These are phyloP conservation scores for Cercis canadensis DNA, from an alignment of 306 rosid genomes.

Conservation along the genomic window DNA sequence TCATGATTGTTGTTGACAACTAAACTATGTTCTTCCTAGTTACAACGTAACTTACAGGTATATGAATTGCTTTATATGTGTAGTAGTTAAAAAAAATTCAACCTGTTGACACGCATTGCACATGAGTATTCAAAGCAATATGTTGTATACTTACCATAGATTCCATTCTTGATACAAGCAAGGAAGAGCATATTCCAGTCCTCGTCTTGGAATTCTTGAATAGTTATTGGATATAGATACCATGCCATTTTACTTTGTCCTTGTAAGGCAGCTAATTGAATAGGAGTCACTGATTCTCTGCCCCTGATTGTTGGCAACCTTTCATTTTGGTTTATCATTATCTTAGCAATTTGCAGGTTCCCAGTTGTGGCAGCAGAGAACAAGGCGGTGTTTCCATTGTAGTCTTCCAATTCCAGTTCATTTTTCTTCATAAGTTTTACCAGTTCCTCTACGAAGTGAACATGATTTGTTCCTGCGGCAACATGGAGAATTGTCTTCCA, in stretches of 20 bases:
- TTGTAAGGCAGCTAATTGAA: slow-evolving; percentile 44
- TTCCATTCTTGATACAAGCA: slow-evolving; percentile 26
- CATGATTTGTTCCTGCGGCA: slow-evolving; percentile 46
- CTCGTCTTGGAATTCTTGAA: not conserved
- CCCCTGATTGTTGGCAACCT: slow-evolving; percentile 40
- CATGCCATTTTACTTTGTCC: slow-evolving; percentile 40
- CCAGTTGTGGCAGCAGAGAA: slow-evolving; percentile 48
- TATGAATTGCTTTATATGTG: no score
- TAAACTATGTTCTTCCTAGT: no score
- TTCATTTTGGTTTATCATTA: slow-evolving; percentile 17
- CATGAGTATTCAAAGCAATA: not conserved
- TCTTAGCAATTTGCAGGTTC: slow-evolving; percentile 37
- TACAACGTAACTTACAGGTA: no score
- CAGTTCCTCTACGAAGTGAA: slow-evolving; percentile 41
- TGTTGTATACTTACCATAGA: slow-evolving; percentile 43
- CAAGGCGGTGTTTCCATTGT: slow-evolving; percentile 40
- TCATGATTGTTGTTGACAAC: not conserved
- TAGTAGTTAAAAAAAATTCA: no score
- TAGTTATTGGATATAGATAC: slow-evolving; percentile 16
- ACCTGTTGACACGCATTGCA: not conserved
- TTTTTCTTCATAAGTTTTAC: not conserved
- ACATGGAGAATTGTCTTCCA: slow-evolving; percentile 52
- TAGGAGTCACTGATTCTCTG: slow-evolving; percentile 36
- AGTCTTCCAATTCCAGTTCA: slow-evolving; percentile 37
- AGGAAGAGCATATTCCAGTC: slow-evolving; percentile 34